Conservation (phyloP, 805 yeast genomes). For the Alloascoidea hylecoeti region DNA sequence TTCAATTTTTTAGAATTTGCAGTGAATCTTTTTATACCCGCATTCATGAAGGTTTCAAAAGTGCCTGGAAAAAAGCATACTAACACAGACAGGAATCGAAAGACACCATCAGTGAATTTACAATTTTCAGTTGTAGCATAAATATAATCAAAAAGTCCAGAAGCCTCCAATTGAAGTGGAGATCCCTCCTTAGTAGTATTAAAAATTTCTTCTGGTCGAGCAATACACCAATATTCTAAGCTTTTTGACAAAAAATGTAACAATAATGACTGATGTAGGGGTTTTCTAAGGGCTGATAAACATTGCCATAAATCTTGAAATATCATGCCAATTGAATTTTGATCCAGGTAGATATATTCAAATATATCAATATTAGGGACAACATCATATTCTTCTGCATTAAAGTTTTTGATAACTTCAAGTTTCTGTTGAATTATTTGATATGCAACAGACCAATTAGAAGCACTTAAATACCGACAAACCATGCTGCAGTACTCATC, state of each 20-base stretch:
- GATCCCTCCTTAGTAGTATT: conserved; percentile 2
- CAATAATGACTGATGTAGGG: conserved; percentile 29
- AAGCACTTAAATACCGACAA: neutral
- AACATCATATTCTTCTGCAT: conserved; percentile 19
- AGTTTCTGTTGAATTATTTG: neutral
- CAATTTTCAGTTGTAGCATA: conserved; percentile 1
- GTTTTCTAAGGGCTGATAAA: conserved; percentile 22
- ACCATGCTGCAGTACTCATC: neutral
- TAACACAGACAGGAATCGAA: conserved; percentile 9
- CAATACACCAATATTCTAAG: conserved; percentile 32
- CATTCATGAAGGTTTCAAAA: conserved; percentile 7
- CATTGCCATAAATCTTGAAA: conserved; percentile 24
- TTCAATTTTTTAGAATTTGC: conserved; percentile 6
- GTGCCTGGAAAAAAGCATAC: conserved; percentile 6
- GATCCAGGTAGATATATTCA: conserved; percentile 26
- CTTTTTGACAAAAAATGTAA: conserved; percentile 31
- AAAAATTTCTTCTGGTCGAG: conserved; percentile 29
- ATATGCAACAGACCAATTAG: neutral
- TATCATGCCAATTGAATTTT: conserved; percentile 20
- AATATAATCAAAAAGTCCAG: conserved; percentile 7
- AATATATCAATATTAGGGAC: conserved; percentile 32
- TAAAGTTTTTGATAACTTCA: neutral
- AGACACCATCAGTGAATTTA: conserved; percentile 6
- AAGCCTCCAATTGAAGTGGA: conserved; percentile 6
- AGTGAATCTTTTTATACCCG: conserved; percentile 5